These are phyloP conservation scores for Lenzites betulinus DNA, from an alignment of 768 basidiomycete genomes.

Conservation along the genomic window DNA sequence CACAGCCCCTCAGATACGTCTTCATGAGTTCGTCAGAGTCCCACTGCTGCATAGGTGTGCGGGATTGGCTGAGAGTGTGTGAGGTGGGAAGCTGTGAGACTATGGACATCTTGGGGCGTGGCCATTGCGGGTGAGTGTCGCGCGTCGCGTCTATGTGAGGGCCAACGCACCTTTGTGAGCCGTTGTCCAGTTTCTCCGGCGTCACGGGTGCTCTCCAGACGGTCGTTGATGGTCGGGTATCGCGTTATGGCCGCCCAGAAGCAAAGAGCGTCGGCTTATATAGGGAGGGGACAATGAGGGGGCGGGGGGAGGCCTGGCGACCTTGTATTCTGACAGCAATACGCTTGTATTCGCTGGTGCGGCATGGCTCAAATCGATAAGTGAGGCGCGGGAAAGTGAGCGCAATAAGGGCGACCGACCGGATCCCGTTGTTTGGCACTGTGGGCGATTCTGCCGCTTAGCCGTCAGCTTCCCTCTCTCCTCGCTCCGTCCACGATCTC, in stretches of 20 bases:
- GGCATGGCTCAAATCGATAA: slow-evolving; percentile 18
- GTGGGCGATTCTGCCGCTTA: slow-evolving; percentile 13
- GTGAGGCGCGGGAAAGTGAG: slow-evolving; percentile 7
- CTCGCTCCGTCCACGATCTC: background rate
- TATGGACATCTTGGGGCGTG: background rate
- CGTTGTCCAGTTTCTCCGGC: background rate
- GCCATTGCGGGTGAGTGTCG: background rate
- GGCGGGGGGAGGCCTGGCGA: background rate
- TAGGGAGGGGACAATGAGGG: background rate
- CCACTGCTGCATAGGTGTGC: slow-evolving; percentile 6
- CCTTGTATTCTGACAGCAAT: slow-evolving; percentile 3
- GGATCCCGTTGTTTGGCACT: slow-evolving; percentile 16
- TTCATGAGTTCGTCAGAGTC: slow-evolving; percentile 6
- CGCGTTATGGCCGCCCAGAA: background rate
- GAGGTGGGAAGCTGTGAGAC: background rate
- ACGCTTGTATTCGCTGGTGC: slow-evolving; percentile 5
- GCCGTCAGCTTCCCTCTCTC: slow-evolving; percentile 1
- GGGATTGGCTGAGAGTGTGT: background rate
- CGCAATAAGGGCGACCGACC: slow-evolving; percentile 8
- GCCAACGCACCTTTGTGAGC: background rate
- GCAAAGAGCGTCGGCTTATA: background rate
- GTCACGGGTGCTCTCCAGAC: background rate
- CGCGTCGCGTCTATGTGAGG: background rate
- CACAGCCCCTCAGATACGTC: background rate
- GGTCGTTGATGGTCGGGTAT: background rate